A percentile compares a stretch with the other conserved stretches of the same genome.
These are phyloP conservation scores for Arachis monticola DNA, from an alignment of 331 rosid species.

Conservation along the genomic window DNA sequence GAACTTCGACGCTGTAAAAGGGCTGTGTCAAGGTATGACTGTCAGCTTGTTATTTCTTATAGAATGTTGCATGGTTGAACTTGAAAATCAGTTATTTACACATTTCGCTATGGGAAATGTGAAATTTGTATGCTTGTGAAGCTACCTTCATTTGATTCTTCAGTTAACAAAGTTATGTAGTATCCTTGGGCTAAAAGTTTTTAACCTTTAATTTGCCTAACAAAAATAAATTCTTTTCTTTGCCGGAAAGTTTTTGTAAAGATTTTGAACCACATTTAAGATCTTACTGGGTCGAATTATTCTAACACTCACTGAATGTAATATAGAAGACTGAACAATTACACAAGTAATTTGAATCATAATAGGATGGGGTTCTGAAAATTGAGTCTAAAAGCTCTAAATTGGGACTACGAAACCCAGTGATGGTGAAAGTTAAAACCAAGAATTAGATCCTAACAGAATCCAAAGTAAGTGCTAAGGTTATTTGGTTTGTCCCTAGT, in stretches of 20 bases:
- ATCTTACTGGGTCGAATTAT: slow-evolving; percentile 7
- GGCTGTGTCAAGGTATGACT: slow-evolving; percentile 69
- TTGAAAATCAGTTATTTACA: background rate
- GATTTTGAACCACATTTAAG: slow-evolving; percentile 12
- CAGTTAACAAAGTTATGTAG: slow-evolving; percentile 14
- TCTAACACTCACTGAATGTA: background rate
- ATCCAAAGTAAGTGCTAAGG: background rate
- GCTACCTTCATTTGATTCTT: slow-evolving; percentile 20
- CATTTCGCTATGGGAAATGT: background rate
- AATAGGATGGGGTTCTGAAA: background rate
- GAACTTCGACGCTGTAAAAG: slow-evolving; percentile 95
- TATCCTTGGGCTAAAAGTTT: background rate
- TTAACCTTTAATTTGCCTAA: background rate
- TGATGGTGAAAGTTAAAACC: background rate
- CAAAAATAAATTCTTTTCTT: background rate
- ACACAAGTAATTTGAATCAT: slow-evolving; percentile 2
- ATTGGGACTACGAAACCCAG: background rate
- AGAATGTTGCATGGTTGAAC: background rate
- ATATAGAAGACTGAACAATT: background rate
- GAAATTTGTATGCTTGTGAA: slow-evolving; percentile 15
- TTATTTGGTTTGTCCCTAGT: background rate
- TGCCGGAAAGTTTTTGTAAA: background rate
- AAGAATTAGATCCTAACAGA: slow-evolving; percentile 9
- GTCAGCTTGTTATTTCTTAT: slow-evolving; percentile 22
- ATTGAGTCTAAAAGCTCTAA: slow-evolving; percentile 27